A percentile compares a stretch with the other conserved stretches of the same genome.
phyloP scores from a whole-genome alignment of 768 basidiomycete species.

The Cyclocybe cylindracea region DNA sequence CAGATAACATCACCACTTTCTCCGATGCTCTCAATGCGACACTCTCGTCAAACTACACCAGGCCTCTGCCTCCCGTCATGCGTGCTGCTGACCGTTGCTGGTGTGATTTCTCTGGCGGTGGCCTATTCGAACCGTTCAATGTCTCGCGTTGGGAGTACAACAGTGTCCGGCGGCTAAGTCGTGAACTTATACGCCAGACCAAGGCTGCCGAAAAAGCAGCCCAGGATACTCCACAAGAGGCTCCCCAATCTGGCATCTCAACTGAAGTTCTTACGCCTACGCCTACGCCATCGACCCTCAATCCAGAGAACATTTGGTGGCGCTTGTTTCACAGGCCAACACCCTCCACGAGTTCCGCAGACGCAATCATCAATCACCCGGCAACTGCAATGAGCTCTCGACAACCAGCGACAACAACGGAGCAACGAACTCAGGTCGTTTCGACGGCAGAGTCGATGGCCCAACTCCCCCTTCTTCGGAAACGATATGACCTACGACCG shows the following conservation, averaged over 20 bases:
- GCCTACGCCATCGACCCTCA: not conserved
- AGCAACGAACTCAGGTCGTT: not conserved
- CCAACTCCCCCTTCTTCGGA: slow-evolving; percentile 32
- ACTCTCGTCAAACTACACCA: slow-evolving; percentile 38
- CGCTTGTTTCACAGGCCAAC: not conserved
- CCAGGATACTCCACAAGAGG: not conserved
- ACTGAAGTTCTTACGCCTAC: not conserved
- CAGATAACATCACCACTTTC: slow-evolving; percentile 72
- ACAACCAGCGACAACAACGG: not conserved
- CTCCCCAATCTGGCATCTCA: not conserved
- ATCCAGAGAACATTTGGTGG: slow-evolving; percentile 5
- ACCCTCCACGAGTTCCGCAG: not conserved
- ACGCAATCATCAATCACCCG: not conserved
- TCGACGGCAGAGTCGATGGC: slow-evolving; percentile 10
- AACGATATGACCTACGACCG: slow-evolving; percentile 70
- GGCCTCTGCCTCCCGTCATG: slow-evolving; percentile 55
- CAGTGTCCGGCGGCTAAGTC: slow-evolving; percentile 53
- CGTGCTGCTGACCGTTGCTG: slow-evolving; percentile 80
- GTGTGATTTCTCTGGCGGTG: slow-evolving; percentile 71
- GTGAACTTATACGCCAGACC: slow-evolving; percentile 37
- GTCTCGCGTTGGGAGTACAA: slow-evolving; percentile 71
- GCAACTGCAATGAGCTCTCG: too few relatives aligned
- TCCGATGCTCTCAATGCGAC: slow-evolving; percentile 61
- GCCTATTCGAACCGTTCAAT: slow-evolving; percentile 78
- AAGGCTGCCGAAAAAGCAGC: not conserved